Evolutionary conservation across 2,329 filamentous ascomycete genomes (phyloP).

Genomic region (Capronia coronata): DNA sequence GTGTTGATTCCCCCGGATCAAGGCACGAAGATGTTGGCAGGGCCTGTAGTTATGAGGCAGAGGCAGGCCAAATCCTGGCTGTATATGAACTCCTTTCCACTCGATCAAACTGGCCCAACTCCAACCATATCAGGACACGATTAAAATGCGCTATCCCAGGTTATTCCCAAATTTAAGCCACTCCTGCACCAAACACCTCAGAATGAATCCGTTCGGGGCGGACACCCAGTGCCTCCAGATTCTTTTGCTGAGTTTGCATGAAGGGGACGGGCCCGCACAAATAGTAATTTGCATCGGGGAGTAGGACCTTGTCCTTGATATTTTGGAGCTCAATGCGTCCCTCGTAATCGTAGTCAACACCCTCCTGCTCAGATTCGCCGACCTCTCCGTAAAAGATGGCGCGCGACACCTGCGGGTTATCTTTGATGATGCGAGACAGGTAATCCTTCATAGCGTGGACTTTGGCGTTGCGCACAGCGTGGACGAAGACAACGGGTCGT

Average conservation of each 20-base stretch:
- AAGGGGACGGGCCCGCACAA: slow-evolving; percentile 65
- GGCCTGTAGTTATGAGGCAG: not conserved
- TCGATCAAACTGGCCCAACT: too few species aligned
- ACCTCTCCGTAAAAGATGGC: slow-evolving; percentile 15
- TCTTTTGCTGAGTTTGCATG: slow-evolving; percentile 46
- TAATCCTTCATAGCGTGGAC: slow-evolving; percentile 27
- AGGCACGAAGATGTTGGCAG: not conserved
- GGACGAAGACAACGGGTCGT: slow-evolving; percentile 26
- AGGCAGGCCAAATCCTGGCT: not conserved
- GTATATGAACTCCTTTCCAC: too few species aligned
- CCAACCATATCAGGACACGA: not conserved
- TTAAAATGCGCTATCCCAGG: not conserved
- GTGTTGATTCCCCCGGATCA: too few species aligned
- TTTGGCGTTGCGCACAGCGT: slow-evolving; percentile 22
- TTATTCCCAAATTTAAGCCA: not conserved
- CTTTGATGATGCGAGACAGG: slow-evolving; percentile 14
- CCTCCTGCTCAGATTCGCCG: slow-evolving; percentile 40
- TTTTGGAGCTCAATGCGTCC: slow-evolving; percentile 55
- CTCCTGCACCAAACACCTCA: slow-evolving; percentile 29
- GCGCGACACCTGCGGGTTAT: slow-evolving; percentile 18
- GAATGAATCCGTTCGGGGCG: slow-evolving; percentile 27
- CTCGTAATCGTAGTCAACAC: slow-evolving; percentile 53
- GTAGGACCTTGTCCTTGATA: slow-evolving; percentile 46
- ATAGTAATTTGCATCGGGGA: slow-evolving; percentile 60
- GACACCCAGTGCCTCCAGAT: slow-evolving; percentile 28